Base-by-base conservation (phyloP, 2,329 filamentous ascomycete genomes). In the Pezicula neosporulosa region DNA sequence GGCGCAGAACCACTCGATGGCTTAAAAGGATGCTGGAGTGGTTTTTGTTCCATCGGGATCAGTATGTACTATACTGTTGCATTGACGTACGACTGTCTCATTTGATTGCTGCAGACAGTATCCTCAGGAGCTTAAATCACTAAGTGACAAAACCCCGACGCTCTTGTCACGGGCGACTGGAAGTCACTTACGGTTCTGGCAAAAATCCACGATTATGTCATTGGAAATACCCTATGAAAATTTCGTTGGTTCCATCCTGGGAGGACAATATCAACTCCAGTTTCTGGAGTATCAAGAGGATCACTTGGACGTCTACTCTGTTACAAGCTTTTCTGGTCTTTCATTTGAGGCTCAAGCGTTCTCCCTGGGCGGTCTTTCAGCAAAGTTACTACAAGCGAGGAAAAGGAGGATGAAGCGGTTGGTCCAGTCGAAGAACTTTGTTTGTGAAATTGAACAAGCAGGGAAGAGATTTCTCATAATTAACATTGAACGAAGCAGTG, bases 301-400 rank as follows among this genome's bases (percentile, higher is more conserved):
- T 27, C n/a, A 30, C 47, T 36, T 53, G 9, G 53, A 57, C 36
- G 48, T 56, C 33, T 53, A 50, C 39, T 37, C 35, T 6, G 50
- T 55, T 15, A 53, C 30, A 18, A 28, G n/a, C 30, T 36, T 48
- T 33, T 18, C 6, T 30, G 46, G 46, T 41, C 15, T 21, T 27
- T 56, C 7, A 15, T 49, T 53, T 19, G 51, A 53, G 39, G 51
- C 51, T 44, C 51, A 56, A 46, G 53, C 51, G 30, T 56, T 56
- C 47, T 53, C 51, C 16, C 47, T 56, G 13, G 43, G 42, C n/a
- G 42, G 42, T 10, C 43, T 52, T 4, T 39, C 38, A 44, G 37
- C 27, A 35, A 56, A 48, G 39, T 47, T 53, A 27, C 47, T 53
- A 28, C 27, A 50, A 8, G 52, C 43, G 8, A 43, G 53, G 6